Conservation (phyloP, 768 basidiomycete genomes). For the Termitomyces heimii region DNA sequence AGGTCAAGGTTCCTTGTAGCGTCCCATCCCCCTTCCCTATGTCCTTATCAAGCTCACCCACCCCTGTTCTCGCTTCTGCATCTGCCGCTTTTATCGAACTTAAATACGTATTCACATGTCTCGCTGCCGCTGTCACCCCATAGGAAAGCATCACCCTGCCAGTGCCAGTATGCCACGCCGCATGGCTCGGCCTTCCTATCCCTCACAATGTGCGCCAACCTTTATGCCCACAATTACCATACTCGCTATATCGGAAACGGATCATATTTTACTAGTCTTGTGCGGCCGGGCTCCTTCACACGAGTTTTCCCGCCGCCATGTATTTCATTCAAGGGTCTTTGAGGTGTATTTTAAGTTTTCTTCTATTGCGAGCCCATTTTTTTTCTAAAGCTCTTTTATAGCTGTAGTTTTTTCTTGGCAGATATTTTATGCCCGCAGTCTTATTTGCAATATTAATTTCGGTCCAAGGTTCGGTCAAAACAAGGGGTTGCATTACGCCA, state of each 20-base stretch:
- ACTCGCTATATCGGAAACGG: constrained; percentile 8
- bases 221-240: background rate
- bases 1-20: background rate
- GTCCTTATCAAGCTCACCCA: background rate
- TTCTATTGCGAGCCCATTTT: background rate
- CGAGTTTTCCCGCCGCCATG: constrained; percentile 7
- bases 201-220: background rate
- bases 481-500: background rate
- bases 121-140: background rate
- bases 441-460: background rate
- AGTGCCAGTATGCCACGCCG: background rate
- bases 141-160: background rate
- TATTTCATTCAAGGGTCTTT: constrained; percentile 8
- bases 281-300: constrained; percentile 3
- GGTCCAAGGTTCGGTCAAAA: background rate
- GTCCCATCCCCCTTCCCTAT: background rate
- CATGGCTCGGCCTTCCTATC: background rate
- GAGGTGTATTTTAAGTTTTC: constrained; percentile 7
- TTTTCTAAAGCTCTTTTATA: background rate
- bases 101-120: background rate
- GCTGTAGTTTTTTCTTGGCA: background rate
- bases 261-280: constrained; percentile 14
- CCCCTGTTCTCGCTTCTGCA: background rate
- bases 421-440: background rate
- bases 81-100: background rate